Percentiles rank a stretch among this genome's conserved stretches.
Evolutionary conservation across 176 grass and related monocot genomes (phyloP).

Genomic region (Ensete glaucum): DNA sequence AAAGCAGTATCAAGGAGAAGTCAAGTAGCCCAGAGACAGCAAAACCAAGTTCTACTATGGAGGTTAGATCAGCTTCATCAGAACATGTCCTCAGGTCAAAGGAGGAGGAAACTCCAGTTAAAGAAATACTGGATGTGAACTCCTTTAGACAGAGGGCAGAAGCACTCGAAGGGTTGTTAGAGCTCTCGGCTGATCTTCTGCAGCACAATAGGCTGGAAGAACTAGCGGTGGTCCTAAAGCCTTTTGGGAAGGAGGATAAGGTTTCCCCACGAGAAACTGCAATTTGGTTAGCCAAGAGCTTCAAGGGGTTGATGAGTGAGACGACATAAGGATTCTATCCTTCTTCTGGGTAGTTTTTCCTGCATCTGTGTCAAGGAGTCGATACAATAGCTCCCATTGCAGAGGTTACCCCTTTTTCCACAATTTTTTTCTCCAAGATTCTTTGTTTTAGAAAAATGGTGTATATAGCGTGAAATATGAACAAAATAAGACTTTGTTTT

Average conservation of each 20-base stretch:
- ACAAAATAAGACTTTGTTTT: background rate
- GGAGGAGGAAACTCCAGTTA: slow-evolving; percentile 40
- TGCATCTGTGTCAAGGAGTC: slow-evolving; percentile 11
- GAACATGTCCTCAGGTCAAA: slow-evolving; percentile 31
- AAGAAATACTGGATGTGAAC: slow-evolving; percentile 78
- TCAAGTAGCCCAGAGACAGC: slow-evolving; percentile 24
- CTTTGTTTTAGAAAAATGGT: slow-evolving; percentile 2
- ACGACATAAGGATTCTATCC: slow-evolving; percentile 31
- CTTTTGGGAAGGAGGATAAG: slow-evolving; percentile 94
- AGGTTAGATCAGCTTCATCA: slow-evolving; percentile 28
- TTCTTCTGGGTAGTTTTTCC: too few species aligned
- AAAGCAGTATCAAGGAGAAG: slow-evolving; percentile 30
- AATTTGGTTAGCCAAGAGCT: slow-evolving; percentile 98
- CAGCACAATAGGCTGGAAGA: slow-evolving; percentile 78
- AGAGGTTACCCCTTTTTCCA: background rate
- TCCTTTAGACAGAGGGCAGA: slow-evolving; percentile 94
- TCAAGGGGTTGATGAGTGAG: slow-evolving; percentile 98
- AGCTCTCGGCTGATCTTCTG: slow-evolving; percentile 82
- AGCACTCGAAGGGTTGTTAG: slow-evolving; percentile 87
- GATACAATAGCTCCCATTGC: slow-evolving; percentile 8
- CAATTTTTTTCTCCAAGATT: slow-evolving; percentile 3
- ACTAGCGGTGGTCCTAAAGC: slow-evolving; percentile 75
- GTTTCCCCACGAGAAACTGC: slow-evolving; percentile 93
- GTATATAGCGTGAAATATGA: slow-evolving; percentile 1
- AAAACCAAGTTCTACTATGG: slow-evolving; percentile 26